Evolutionary conservation across 1,284 basidiomycete species (phyloP).

Genomic region (Rhodotorula sp.): DNA sequence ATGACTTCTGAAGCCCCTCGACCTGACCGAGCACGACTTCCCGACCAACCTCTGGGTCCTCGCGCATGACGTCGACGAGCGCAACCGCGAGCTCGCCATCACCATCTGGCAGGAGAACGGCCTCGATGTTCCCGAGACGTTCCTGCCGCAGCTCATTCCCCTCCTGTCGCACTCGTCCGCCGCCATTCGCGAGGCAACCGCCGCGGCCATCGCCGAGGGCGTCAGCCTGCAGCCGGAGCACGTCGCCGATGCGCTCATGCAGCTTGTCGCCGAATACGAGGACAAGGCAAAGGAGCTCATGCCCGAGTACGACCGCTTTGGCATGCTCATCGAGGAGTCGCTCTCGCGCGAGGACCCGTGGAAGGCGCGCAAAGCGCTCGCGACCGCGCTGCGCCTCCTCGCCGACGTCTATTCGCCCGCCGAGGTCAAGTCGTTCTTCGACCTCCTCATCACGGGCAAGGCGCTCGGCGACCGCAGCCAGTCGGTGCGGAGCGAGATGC

Average conservation of each 20-base stretch:
- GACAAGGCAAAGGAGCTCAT: constrained; percentile 85
- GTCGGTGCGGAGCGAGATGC: constrained; percentile 82
- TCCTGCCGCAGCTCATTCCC: constrained; percentile 63
- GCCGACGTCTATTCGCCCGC: constrained; percentile 67
- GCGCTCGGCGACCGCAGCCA: constrained; percentile 83
- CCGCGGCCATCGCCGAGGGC: constrained; percentile 74
- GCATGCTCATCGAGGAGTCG: constrained; percentile 89
- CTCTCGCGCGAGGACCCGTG: constrained; percentile 92
- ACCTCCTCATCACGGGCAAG: constrained; percentile 79
- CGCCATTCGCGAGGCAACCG: constrained; percentile 76
- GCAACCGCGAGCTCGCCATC: constrained; percentile 78
- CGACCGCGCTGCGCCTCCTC: constrained; percentile 68
- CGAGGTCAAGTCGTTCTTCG: constrained; percentile 77
- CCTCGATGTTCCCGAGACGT: constrained; percentile 78
- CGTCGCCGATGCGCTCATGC: constrained; percentile 58
- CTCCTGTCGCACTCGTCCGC: constrained; percentile 82
- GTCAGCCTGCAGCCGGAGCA: constrained; percentile 72
- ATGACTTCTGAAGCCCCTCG: constrained; percentile 68
- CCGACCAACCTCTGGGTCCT: constrained; percentile 85
- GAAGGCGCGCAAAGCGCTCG: constrained; percentile 77
- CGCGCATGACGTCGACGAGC: constrained; percentile 87
- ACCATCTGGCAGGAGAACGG: constrained; percentile 97
- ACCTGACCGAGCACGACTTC: constrained; percentile 93
- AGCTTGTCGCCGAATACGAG: constrained; percentile 72
- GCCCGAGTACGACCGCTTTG: constrained; percentile 67